Evolutionary conservation across 371 early-diverging fungal species (phyloP).

Genomic region (Thermomucor indicae-seudaticae): DNA sequence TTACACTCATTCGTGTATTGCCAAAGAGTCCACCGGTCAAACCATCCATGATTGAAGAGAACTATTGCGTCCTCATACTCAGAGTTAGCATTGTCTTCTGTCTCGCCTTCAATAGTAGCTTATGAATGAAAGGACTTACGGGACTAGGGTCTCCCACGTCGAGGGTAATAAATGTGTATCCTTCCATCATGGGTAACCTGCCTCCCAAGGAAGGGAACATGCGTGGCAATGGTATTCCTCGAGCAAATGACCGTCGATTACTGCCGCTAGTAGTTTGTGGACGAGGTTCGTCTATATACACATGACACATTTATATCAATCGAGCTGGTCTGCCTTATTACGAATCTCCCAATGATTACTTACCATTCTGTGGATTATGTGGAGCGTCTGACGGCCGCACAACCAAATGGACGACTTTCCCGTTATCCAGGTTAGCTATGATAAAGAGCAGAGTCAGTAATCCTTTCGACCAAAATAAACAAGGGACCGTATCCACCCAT

Average conservation of each 20-base stretch:
- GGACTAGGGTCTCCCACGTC: conserved; percentile 34
- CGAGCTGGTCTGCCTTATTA: background rate
- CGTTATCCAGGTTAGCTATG: conserved; percentile 50
- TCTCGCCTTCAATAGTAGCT: no score
- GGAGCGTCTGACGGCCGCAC: conserved; percentile 54
- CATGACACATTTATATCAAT: background rate
- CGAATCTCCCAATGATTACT: background rate
- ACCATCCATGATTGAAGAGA: conserved; percentile 24
- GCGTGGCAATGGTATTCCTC: conserved; percentile 10
- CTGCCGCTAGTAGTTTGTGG: conserved; percentile 5
- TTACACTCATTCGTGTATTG: background rate
- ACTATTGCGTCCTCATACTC: background rate
- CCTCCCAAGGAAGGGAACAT: conserved; percentile 17
- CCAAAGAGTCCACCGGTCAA: conserved; percentile 6
- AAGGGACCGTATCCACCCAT: no score
- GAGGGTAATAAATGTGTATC: conserved; percentile 43
- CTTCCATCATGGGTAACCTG: conserved; percentile 39
- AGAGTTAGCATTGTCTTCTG: no score
- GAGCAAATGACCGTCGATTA: conserved; percentile 11
- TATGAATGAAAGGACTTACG: conserved; percentile 15
- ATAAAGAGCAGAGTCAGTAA: background rate
- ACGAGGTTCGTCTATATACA: conserved; percentile 19
- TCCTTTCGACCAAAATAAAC: background rate
- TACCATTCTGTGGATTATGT: conserved; percentile 51
- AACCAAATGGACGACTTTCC: conserved; percentile 60